A percentile compares a stretch with the other conserved stretches of the same genome.
phyloP scores from a whole-genome alignment of 495 filamentous ascomycete species.

The Opeltia flavorubescens region DNA sequence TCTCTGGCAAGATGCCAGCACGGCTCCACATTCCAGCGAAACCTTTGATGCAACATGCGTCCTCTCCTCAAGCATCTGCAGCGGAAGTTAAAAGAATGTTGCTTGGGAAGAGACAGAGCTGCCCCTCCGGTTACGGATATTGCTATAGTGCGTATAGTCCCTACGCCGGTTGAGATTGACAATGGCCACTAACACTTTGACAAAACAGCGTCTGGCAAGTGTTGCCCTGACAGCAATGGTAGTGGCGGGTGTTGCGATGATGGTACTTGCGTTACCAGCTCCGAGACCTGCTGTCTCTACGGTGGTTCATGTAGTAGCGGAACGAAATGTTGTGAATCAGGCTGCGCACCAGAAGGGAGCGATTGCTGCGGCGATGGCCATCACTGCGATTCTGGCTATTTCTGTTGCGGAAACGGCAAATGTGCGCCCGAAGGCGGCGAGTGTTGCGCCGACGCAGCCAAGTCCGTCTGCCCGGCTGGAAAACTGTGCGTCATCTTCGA shows the following conservation, averaged over 20 bases:
- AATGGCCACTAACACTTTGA: neutral
- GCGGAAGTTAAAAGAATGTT: neutral
- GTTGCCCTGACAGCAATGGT: conserved; percentile 12
- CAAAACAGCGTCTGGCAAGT: conserved; percentile 11
- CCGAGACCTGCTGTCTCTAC: conserved; percentile 14
- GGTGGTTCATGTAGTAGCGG: conserved; percentile 14
- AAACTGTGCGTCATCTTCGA: conserved; percentile 14
- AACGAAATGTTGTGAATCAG: conserved; percentile 15
- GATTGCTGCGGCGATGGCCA: conserved; percentile 1
- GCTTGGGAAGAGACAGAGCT: conserved; percentile 13
- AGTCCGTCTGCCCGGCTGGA: conserved; percentile 16
- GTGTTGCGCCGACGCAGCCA: conserved; percentile 17
- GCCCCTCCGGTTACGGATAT: conserved; percentile 16
- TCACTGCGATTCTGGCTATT: conserved; percentile 13
- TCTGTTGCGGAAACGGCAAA: conserved; percentile 14
- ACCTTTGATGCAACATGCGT: neutral
- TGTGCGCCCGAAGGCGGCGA: conserved; percentile 15
- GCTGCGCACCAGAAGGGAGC: conserved; percentile 8
- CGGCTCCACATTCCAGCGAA: neutral
- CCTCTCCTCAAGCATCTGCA: neutral
- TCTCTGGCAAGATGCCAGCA: neutral
- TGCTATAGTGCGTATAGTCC: conserved; percentile 13
- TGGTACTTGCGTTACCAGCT: conserved; percentile 3
- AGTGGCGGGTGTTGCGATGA: conserved; percentile 2
- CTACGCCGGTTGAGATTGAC: neutral